phyloP scores from a whole-genome alignment of 805 yeast species.

The Yarrowia alimentaria region DNA sequence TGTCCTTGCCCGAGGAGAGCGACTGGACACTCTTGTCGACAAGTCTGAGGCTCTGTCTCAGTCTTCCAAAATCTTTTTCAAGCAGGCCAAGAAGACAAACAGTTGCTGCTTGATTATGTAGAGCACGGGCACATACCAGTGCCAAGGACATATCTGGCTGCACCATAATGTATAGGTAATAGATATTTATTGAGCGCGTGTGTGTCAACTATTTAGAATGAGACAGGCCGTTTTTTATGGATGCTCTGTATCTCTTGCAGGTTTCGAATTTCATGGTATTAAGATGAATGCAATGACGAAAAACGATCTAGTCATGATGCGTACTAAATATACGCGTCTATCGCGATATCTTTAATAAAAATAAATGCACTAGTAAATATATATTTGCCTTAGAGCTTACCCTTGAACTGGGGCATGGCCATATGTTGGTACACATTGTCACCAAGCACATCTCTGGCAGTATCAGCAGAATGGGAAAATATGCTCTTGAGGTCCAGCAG shows the following conservation, averaged over 20 bases:
- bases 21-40: conserved; percentile 88
- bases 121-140: neutral
- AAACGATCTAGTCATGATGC: too few relatives aligned
- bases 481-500: conserved; percentile 58
- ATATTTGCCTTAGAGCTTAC: conserved; percentile 14
- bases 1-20: conserved; percentile 94
- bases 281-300: too few relatives aligned
- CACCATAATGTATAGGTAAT: conserved; percentile 22
- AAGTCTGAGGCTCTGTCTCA: conserved; percentile 90
- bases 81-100: conserved; percentile 93
- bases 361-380: conserved; percentile 20
- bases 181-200: conserved; percentile 23
- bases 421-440: conserved; percentile 56
- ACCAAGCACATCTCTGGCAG: conserved; percentile 58
- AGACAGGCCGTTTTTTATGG: too few relatives aligned
- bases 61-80: conserved; percentile 89
- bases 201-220: too few relatives aligned
- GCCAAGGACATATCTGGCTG: conserved; percentile 3
- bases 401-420: conserved; percentile 51
- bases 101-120: conserved; percentile 81
- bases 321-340: too few relatives aligned
- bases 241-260: too few relatives aligned
- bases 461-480: conserved; percentile 39
- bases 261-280: too few relatives aligned
- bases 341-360: too few relatives aligned